A percentile compares a stretch with the other conserved stretches of the same genome.
Evolutionary conservation across 768 basidiomycete genomes (phyloP).

Genomic region (Termitomyces sp.): DNA sequence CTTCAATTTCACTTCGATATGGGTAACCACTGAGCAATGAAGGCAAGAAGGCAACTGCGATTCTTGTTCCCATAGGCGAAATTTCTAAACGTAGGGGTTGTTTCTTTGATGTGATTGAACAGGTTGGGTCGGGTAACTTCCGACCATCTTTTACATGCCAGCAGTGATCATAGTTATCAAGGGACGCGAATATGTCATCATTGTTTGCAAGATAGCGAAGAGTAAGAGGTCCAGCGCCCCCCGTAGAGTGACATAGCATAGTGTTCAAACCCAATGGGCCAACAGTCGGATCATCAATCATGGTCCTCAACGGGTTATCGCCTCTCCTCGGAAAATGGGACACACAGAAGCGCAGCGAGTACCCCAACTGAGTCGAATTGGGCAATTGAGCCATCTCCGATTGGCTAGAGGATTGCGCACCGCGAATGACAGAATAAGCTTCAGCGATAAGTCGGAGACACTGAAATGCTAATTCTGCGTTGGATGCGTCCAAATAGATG

Average conservation of each 20-base stretch:
- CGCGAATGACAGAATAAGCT: not conserved
- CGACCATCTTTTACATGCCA: not conserved
- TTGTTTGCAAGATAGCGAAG: not conserved
- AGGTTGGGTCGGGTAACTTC: no score
- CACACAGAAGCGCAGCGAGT: conserved; percentile 2
- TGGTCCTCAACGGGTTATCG: not conserved
- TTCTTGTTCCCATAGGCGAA: not conserved
- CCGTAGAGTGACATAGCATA: not conserved
- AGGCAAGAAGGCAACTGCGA: not conserved
- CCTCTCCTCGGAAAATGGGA: conserved; percentile 11
- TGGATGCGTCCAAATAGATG: not conserved
- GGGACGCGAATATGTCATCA: not conserved
- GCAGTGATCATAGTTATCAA: not conserved
- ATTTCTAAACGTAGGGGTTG: not conserved
- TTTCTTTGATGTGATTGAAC: not conserved
- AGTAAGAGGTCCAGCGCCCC: not conserved
- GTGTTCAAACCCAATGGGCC: not conserved
- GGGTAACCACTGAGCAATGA: no score
- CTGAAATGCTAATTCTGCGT: conserved; percentile 3
- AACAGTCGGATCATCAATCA: not conserved
- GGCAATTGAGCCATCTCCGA: not conserved
- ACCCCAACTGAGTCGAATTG: not conserved
- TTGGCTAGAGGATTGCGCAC: not conserved
- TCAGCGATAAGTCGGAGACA: not conserved
- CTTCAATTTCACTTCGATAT: not conserved